Base-by-base conservation (phyloP, 192 early-diverging fungal genomes). In the Backusella luteola region DNA sequence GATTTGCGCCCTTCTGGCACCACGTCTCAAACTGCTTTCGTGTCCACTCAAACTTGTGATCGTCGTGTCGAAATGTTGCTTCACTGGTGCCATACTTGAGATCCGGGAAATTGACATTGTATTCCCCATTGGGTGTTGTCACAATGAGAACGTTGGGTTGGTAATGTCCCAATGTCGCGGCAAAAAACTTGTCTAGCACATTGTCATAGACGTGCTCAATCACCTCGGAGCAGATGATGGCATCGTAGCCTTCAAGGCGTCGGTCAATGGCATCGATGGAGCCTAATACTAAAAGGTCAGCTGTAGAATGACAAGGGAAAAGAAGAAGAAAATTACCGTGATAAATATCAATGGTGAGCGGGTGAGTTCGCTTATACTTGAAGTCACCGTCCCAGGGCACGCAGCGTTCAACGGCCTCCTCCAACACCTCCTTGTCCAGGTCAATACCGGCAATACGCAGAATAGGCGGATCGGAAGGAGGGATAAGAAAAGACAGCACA, bases 21-120 rank as follows among this genome's bases (percentile, higher is more conserved):
- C 96, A 98, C 0, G 74, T 39, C 73, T 91, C 72, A 81, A 98
- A 98, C 78, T 96, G 89, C 23, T 76, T 77, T 11, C 95, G 87
- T n/a, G 96, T 96, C 97, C 97, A 98, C 84, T 98, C 97, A 82
- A 97, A 98, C 67, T 90, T 91, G 83, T 98, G 97, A 82, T 98
- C 97, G 42, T 85, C 87, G 77, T 97, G 89, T 38, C 97, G 87
- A 66, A 96, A 89, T 15, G 63, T 77, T 6, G 89, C 79, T 0
- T 90, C 79, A 1, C 84, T 82, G 11, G 90, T 91, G 41, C 93
- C 94, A 79, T 94, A 94, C 34, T 83, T 83, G 69, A 97, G 89
- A 6, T 90, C 76, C 0, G 93, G 91, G 76, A 97, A 98, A 76
- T 94, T 83, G 39, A 93, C 84, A 76, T 98, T 98, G 82, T 95